Conservation (phyloP, 306 rosid genomes). For the Lotus japonicus region DNA sequence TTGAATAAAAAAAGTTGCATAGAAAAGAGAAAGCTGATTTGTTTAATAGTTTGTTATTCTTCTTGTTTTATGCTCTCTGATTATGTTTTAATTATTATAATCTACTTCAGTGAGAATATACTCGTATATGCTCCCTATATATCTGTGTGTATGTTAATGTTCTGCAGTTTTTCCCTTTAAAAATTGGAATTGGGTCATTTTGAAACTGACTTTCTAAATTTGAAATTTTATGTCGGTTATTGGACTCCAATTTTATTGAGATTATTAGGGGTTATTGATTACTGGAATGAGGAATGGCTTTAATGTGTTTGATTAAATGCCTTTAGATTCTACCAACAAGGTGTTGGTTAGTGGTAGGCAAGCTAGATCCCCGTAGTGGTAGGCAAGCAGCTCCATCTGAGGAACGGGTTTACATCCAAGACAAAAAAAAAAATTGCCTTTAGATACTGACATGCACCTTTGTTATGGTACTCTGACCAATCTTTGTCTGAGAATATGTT, state of each 20-base stretch:
- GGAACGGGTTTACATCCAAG: too few relatives aligned
- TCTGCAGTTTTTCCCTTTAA: neutral
- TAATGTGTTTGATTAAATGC: constrained; percentile 37
- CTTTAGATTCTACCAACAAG: constrained; percentile 19
- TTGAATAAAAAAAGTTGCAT: neutral
- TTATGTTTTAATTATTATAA: too few relatives aligned
- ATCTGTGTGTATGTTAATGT: neutral
- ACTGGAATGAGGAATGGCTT: constrained; percentile 12
- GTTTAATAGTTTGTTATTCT: neutral
- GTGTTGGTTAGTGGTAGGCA: too few relatives aligned
- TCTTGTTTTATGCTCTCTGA: too few relatives aligned
- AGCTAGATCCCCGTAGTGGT: too few relatives aligned
- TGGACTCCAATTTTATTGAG: constrained; percentile 2
- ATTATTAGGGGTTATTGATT: constrained; percentile 2
- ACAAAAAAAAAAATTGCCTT: too few relatives aligned
- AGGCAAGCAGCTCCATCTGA: too few relatives aligned
- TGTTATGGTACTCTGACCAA: neutral
- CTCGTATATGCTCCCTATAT: too few relatives aligned
- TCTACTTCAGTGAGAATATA: too few relatives aligned
- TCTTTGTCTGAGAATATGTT: neutral
- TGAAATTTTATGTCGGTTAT: neutral
- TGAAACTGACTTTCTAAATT: neutral
- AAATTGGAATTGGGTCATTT: neutral
- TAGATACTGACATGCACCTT: neutral
- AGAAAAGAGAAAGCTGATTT: neutral